Percentiles rank a stretch among this genome's conserved stretches.
Evolutionary conservation across 2,329 filamentous ascomycete genomes (phyloP).

Genomic region (Penicillium psychrosexuale): DNA sequence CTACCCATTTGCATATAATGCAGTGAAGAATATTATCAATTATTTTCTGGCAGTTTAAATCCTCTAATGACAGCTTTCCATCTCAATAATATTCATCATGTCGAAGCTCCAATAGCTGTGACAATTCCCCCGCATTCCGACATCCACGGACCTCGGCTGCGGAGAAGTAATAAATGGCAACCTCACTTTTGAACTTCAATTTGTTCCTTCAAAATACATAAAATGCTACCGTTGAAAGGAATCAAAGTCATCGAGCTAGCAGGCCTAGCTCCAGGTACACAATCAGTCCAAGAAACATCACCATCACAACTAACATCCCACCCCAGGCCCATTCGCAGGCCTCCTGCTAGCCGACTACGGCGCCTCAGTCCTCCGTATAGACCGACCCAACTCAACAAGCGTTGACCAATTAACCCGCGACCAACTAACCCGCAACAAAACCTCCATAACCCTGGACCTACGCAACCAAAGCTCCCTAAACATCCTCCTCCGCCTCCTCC

Average conservation of each 20-base stretch:
- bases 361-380: constrained; percentile 81
- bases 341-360: constrained; percentile 87
- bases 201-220: not conserved
- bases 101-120: too few species aligned
- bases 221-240: constrained; percentile 47
- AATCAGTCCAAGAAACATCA: not conserved
- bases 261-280: constrained; percentile 61
- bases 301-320: constrained; percentile 3
- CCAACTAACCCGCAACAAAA: constrained; percentile 74
- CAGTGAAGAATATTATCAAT: too few species aligned
- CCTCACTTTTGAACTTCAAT: not conserved
- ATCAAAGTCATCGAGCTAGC: constrained; percentile 65
- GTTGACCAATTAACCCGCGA: constrained; percentile 54
- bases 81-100: too few species aligned
- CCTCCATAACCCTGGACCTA: constrained; percentile 75
- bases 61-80: too few species aligned
- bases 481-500: constrained; percentile 64
- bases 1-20: too few species aligned
- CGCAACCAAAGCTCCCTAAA: constrained; percentile 63
- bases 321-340: constrained; percentile 81
- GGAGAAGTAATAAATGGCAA: too few species aligned
- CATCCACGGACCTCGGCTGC: too few species aligned
- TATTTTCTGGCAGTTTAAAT: too few species aligned
- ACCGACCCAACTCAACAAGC: constrained; percentile 52
- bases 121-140: too few species aligned